A percentile compares a stretch with the other conserved stretches of the same genome.
phyloP scores from a whole-genome alignment of 345 rosid genomes.

The Euphorbia tirucalli region DNA sequence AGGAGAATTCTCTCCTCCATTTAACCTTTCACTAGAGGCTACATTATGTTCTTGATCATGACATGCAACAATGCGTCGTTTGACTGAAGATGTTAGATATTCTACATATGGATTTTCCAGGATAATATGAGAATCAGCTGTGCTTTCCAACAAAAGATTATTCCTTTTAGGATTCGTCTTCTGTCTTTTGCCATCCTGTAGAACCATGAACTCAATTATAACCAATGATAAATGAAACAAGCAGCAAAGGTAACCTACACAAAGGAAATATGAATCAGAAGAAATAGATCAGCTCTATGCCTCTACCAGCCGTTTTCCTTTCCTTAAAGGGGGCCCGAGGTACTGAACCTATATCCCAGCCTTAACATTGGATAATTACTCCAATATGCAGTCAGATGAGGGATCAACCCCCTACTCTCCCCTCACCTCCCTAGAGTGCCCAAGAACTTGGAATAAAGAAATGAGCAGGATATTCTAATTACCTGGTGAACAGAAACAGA shows the following conservation, averaged over 20 bases:
- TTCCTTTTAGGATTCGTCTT: constrained; percentile 39
- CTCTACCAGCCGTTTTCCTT: background rate
- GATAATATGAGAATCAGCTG: constrained; percentile 39
- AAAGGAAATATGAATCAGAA: background rate
- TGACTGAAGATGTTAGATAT: constrained; percentile 15
- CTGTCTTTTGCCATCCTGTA: constrained; percentile 40
- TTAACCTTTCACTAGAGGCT: constrained; percentile 21
- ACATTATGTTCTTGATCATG: constrained; percentile 17
- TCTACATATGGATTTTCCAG: constrained; percentile 20
- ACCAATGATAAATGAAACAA: constrained; percentile 8
- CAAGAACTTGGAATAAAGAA: background rate
- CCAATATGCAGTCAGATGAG: no score
- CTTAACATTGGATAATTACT: no score
- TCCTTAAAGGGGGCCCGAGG: no score
- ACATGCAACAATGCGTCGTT: constrained; percentile 11
- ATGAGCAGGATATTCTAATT: background rate
- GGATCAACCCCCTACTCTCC: no score
- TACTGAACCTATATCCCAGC: no score
- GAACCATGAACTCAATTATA: constrained; percentile 40
- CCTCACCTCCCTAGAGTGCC: background rate
- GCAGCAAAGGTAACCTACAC: background rate
- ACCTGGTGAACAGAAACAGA: constrained; percentile 47
- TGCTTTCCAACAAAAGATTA: constrained; percentile 29
- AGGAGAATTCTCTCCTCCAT: constrained; percentile 25
- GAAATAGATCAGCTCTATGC: background rate